Percentiles rank a stretch among this genome's conserved stretches.
These are phyloP conservation scores for Umbelopsis sp. DNA, from an alignment of 371 early-diverging fungal genomes.

Conservation along the genomic window DNA sequence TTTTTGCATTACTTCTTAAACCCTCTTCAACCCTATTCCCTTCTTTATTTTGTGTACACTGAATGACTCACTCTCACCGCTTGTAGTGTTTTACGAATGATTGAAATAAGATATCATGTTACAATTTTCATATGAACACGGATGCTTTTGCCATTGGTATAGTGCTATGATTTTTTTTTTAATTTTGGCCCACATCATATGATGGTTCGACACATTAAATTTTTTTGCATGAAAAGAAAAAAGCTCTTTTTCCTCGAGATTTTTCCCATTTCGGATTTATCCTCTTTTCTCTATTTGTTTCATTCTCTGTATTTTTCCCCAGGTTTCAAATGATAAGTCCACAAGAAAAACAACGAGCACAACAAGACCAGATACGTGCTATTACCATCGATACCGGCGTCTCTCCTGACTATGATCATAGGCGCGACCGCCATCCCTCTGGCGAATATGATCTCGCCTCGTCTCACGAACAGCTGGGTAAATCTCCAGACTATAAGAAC, in stretches of 20 bases:
- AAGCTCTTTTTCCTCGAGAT: not conserved
- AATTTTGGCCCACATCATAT: no score
- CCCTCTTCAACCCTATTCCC: not conserved
- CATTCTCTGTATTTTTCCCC: not conserved
- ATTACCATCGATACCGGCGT: constrained; percentile 4
- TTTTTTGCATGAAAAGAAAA: not conserved
- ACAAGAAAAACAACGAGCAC: not conserved
- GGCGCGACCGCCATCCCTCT: not conserved
- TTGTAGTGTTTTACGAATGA: constrained; percentile 1
- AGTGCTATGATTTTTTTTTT: no score
- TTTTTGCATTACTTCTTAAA: not conserved
- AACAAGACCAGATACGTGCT: constrained; percentile 7
- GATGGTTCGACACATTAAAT: no score
- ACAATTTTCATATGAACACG: not conserved
- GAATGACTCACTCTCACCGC: not conserved
- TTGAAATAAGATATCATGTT: not conserved
- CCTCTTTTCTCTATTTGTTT: not conserved
- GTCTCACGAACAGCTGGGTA: constrained; percentile 3
- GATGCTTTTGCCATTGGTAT: not conserved
- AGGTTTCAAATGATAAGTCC: constrained; percentile 1
- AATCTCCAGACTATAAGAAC: constrained; percentile 13
- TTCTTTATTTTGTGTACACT: constrained; percentile 9
- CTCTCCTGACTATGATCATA: constrained; percentile 13
- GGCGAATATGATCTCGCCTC: not conserved
- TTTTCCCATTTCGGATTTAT: no score